These are phyloP conservation scores for Euphrasia confusa DNA, from an alignment of 257 asterid genomes.

Conservation along the genomic window DNA sequence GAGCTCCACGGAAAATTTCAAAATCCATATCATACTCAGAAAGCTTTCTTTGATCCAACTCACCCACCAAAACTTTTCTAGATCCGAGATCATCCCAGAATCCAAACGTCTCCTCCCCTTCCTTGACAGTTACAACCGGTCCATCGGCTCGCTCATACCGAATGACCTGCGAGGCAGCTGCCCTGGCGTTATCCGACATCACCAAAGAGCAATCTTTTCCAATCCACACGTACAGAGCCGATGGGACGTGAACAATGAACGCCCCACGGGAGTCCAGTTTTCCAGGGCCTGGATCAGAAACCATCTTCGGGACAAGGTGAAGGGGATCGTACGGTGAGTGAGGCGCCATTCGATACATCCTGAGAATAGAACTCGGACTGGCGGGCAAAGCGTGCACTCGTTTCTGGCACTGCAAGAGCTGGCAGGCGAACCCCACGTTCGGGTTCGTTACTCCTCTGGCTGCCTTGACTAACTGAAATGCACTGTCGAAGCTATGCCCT, in stretches of 20 bases:
- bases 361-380: constrained; percentile 68
- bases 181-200: constrained; percentile 66
- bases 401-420: constrained; percentile 55
- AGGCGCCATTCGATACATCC: constrained; percentile 82
- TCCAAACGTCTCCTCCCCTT: constrained; percentile 69
- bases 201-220: constrained; percentile 57
- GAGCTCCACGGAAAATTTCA: constrained; percentile 60
- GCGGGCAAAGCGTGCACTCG: constrained; percentile 88
- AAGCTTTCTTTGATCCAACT: constrained; percentile 22
- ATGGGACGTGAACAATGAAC: constrained; percentile 72
- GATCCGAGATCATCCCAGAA: constrained; percentile 69
- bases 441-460: constrained; percentile 92
- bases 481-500: constrained; percentile 74
- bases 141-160: constrained; percentile 72
- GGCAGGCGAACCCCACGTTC: constrained; percentile 87
- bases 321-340: constrained; percentile 93
- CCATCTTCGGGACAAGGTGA: constrained; percentile 57
- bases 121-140: constrained; percentile 49
- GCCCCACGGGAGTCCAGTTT: constrained; percentile 90
- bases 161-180: constrained; percentile 75
- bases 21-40: constrained; percentile 66
- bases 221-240: constrained; percentile 69
- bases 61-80: constrained; percentile 32
- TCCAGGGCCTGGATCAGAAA: constrained; percentile 40
- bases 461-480: constrained; percentile 71